Conservation (phyloP, 352 stramenopile genomes). For the Phytopythium litorale region DNA sequence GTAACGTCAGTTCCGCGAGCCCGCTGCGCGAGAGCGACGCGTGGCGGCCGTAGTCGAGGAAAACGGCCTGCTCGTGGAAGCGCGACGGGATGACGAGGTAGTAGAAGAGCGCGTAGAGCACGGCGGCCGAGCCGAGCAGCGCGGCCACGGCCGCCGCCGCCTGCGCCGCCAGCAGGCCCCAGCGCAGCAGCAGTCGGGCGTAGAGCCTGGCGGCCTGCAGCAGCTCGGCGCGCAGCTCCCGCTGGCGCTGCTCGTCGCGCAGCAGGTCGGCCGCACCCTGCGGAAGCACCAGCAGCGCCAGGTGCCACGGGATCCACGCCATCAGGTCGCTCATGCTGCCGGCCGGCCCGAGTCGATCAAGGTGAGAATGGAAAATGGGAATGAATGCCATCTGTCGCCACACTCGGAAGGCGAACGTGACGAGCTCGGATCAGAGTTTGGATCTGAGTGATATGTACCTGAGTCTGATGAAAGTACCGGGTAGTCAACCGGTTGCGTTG, state of each 20-base stretch:
- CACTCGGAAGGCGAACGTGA: no score
- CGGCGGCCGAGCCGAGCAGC: constrained; percentile 49
- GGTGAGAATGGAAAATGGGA: no score
- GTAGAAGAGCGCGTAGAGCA: constrained; percentile 73
- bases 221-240: constrained; percentile 42
- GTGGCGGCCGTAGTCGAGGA: constrained; percentile 74
- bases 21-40: constrained; percentile 19
- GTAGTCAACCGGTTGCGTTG: no score
- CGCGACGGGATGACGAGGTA: constrained; percentile 74
- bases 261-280: constrained; percentile 35
- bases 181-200: constrained; percentile 29
- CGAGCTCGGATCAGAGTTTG: no score
- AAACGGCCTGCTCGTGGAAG: constrained; percentile 71
- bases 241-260: constrained; percentile 43
- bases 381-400: no score
- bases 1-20: constrained; percentile 24
- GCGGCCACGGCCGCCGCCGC: constrained; percentile 28
- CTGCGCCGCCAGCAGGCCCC: constrained; percentile 31
- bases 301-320: constrained; percentile 41
- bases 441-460: no score
- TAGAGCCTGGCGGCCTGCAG: constrained; percentile 18
- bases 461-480: no score
- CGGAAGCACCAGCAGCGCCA: constrained; percentile 50
- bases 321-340: constrained; percentile 1
- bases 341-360: no score